Evolutionary conservation across 148 eudicot genomes (phyloP), one percentile per base, ranked within the genome.

Genomic region (Rheum nobile): DNA sequence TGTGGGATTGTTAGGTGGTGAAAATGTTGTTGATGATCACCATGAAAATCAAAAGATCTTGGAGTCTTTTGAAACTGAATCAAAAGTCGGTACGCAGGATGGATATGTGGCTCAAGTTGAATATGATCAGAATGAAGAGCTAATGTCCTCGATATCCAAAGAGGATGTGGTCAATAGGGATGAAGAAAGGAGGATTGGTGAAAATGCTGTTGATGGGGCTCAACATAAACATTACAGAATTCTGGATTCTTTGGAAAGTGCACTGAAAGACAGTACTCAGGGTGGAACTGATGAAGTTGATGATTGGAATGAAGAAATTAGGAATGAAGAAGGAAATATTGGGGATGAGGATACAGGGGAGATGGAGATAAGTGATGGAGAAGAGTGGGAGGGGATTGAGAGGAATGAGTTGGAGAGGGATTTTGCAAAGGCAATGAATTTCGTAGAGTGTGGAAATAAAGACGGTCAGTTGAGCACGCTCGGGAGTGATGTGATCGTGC

Each of bases 301-400:
- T n/a, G 28, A 38, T 71, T 4, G 8, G 41, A 32, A 71, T 42
- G 61, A 71, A 39, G 70, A 48, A 28, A 52, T 1, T 55, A 37
- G 44, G 16, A 73, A 67, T 24, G 70, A 52, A 29, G 67, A 55
- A 57, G 71, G 26, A 31, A 52, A 34, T 41, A 24, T 39, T 72
- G 37, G 72, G 24, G 77, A 80, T 39, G 48, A 35, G 42, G 82
- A 37, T 76, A 82, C 75, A 75, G 78, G 24, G 16, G 79, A 76
- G 73, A 77, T 76, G 35, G 44, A 73, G 61, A 32, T 77, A 35
- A 80, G 75, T 68, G 85, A 78, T 48, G 88, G 80, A 39, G 94
- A 87, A 76, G 96, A 84, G 67, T 90, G 96, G 96, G 92, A 88
- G 71, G 96, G 91, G 48, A 74, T 91, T 52, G 93, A 91, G 77